phyloP scores from a whole-genome alignment of 257 asterid species.

The Lithospermum erythrorhizon region DNA sequence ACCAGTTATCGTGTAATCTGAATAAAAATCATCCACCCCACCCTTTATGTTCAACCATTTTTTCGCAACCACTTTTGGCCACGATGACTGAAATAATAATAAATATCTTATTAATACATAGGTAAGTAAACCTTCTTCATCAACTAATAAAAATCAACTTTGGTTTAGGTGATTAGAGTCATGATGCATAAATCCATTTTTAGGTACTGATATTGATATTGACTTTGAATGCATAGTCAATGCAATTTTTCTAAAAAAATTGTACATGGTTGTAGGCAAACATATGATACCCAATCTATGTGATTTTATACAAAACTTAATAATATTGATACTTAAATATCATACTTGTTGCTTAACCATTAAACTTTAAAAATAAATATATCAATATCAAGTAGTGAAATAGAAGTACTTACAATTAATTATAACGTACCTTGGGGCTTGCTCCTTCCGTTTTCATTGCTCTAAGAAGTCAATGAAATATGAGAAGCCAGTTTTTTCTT shows the following conservation, averaged over 20 bases:
- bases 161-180: not conserved
- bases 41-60: constrained; percentile 60
- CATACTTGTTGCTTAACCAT: no score
- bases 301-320: not conserved
- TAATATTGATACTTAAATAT: not conserved
- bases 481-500: constrained; percentile 11
- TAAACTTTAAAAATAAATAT: not conserved
- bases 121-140: not conserved
- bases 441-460: constrained; percentile 45
- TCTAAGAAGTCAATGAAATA: constrained; percentile 13
- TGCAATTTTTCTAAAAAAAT: no score
- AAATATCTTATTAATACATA: constrained; percentile 1
- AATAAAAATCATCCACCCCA: constrained; percentile 45
- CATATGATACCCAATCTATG: no score
- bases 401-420: not conserved
- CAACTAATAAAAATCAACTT: not conserved
- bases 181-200: no score
- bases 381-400: not conserved
- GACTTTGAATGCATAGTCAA: no score
- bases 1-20: constrained; percentile 47
- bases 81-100: constrained; percentile 35
- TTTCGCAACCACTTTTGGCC: constrained; percentile 56
- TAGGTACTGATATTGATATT: no score
- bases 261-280: not conserved
- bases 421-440: constrained; percentile 31